Evolutionary conservation across 2,329 filamentous ascomycete genomes (phyloP), one percentile per base, ranked within the genome.

Genomic region (Ophiosphaerella herpotricha): DNA sequence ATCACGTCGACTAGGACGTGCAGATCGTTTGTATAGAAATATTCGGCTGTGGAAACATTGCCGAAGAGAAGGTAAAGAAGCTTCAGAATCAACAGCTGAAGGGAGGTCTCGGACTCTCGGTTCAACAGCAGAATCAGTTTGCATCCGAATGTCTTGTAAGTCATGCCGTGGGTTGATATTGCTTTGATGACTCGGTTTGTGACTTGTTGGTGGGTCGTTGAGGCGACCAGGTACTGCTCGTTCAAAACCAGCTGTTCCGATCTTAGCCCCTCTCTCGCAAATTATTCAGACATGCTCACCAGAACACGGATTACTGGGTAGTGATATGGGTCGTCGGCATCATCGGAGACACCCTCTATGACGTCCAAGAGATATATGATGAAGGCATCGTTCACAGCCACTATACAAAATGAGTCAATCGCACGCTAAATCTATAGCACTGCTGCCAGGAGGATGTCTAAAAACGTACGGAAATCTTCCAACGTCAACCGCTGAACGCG

Each of bases 11-110:
- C 82, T 13, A 99, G 83, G 4, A 99, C 94, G 50, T 91, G 89
- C 26, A 99, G 80, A 67, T 99, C 94, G 70, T 99, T 99, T 24
- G 91, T 97, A 74, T 97, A 99, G 70, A 99, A 99, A 74, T 97
- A 99, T 75, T 99, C 94, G 72, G 94, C 91, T 0, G 94, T 99
- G 13, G 88, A 84, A 48, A 85, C 85, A 8, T 91, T 97, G 4
- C 92, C 96, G 75, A 99, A 99, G 8, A 99, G 82, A 32, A 99
- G 84, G 74, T 97, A 99, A 24, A 99, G 80, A 4, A 97, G 84
- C 75, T 99, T 99, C 36, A 99, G 81, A 52, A 97, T 97, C n/a
- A 99, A 82, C 23, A 99, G 82, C 74, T 99, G 95, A 33, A 96
- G 83, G 1, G 91, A 93, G 0, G 94, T 96, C 73, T 97, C 92